phyloP scores from a whole-genome alignment of 805 yeast genomes.

The Cephaloascus albidus region DNA sequence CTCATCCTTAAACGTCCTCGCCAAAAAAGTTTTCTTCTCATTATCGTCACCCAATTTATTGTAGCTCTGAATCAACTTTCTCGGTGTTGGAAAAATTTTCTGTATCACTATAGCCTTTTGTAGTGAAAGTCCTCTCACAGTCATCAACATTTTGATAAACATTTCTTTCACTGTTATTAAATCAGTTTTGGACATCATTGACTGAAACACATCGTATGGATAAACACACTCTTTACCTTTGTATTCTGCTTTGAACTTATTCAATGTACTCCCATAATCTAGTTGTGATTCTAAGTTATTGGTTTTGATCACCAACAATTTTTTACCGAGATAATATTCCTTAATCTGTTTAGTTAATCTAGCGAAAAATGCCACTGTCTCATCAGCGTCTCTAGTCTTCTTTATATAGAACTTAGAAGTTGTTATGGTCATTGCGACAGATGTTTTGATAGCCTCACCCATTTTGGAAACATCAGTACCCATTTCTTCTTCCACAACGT shows the following conservation, averaged over 20 bases:
- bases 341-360: constrained; percentile 36
- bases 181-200: constrained; percentile 59
- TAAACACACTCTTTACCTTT: constrained; percentile 29
- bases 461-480: constrained; percentile 26
- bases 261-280: constrained; percentile 34
- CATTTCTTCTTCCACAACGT: constrained; percentile 71
- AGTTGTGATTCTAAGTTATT: constrained; percentile 36
- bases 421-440: constrained; percentile 62
- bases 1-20: constrained; percentile 24
- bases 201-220: constrained; percentile 48
- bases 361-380: constrained; percentile 54
- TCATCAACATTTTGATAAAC: constrained; percentile 68
- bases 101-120: constrained; percentile 84
- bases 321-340: constrained; percentile 23
- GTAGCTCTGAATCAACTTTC: constrained; percentile 30
- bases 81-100: constrained; percentile 61
- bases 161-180: constrained; percentile 68
- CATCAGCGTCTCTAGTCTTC: constrained; percentile 63
- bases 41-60: constrained; percentile 9
- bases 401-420: constrained; percentile 59
- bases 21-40: constrained; percentile 21
- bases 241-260: constrained; percentile 22
- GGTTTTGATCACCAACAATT: constrained; percentile 44
- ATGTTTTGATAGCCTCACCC: constrained; percentile 65
- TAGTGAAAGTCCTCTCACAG: constrained; percentile 69